Evolutionary conservation across 352 stramenopile genomes (phyloP), one percentile per base, ranked within the genome.

Genomic region (Phytophthora uliginosa): DNA sequence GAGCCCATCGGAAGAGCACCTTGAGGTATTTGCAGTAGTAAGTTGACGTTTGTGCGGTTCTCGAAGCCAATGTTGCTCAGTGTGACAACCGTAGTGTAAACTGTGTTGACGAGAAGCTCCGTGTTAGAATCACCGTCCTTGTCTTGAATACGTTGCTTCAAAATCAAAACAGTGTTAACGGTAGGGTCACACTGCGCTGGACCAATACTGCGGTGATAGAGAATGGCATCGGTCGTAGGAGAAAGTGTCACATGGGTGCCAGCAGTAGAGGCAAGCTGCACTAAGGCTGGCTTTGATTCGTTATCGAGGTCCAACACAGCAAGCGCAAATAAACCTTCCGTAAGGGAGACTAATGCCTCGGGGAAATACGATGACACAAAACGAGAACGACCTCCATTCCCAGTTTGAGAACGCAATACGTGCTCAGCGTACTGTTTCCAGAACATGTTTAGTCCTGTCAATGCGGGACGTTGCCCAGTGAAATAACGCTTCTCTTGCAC

Each of bases 21-120:
- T 62, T 83, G 74, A 2, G 86, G 86, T 48, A 94, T 89, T 70
- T 94, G 86, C 36, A 90, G 59, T n/a, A 94, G 60, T 34, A 92
- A 50, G 20, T 88, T 83, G 13, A 92, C 55, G 48, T 73, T 63
- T 9, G 34, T 73, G 13, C 79, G 67, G 13, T 73, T 26, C 4
- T 64, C 56, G 1, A 74, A 75, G 8, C 71, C 73, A 64, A 92
- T 83, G 59, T 94, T 94, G 56, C 76, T 92, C 15, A 92, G 53
- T 22, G 77, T 90, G 50, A 93, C 73, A 42, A 87, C 69, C 13
- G 64, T 82, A 2, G 58, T 78, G 55, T 94, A 92, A 47, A 78
- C 61, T 28, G 76, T 85, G 54, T 87, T 79, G 7, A 83, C 66
- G 10, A 93, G 51, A 52, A 91, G 76, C 63, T 93, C 86, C 10